Percentiles rank a stretch among this genome's conserved stretches.
Evolutionary conservation across 345 rosid genomes (phyloP).

Genomic region (Garcia nutans): DNA sequence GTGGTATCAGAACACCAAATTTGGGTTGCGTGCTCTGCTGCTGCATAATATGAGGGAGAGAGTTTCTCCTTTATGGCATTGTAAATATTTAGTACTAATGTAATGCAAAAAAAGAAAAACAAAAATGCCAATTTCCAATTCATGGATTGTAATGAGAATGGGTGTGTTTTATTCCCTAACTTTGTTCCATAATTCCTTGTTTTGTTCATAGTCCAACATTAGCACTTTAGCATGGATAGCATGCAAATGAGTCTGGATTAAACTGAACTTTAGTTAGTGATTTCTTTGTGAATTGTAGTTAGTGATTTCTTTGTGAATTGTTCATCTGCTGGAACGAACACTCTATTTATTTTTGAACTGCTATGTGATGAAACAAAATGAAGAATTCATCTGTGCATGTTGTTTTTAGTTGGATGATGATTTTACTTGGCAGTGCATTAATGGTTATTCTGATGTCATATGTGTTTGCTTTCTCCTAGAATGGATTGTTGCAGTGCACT

Average conservation of each 20-base stretch:
- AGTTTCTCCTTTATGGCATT: constrained; percentile 34
- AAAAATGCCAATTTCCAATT: constrained; percentile 21
- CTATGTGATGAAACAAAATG: background rate
- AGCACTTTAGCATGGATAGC: background rate
- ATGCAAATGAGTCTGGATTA: background rate
- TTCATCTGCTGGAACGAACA: background rate
- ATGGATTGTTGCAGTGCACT: background rate
- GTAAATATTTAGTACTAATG: constrained; percentile 44
- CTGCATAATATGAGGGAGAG: constrained; percentile 18
- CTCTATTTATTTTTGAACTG: background rate
- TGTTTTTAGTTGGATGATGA: background rate
- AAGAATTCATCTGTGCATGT: background rate
- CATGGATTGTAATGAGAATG: constrained; percentile 19
- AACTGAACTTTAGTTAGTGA: background rate
- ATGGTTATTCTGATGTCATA: background rate
- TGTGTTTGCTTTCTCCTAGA: background rate
- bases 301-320: background rate
- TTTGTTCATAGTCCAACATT: background rate
- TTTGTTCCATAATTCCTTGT: constrained; percentile 8
- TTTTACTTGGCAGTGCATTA: background rate
- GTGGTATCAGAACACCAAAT: constrained; percentile 27
- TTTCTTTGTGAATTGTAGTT: background rate
- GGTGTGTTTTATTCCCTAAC: constrained; percentile 17
- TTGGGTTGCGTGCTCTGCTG: constrained; percentile 28
- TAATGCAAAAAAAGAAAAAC: constrained; percentile 11